Base-by-base conservation (phyloP, 768 basidiomycete genomes). In the Panaeolus papilionaceus region DNA sequence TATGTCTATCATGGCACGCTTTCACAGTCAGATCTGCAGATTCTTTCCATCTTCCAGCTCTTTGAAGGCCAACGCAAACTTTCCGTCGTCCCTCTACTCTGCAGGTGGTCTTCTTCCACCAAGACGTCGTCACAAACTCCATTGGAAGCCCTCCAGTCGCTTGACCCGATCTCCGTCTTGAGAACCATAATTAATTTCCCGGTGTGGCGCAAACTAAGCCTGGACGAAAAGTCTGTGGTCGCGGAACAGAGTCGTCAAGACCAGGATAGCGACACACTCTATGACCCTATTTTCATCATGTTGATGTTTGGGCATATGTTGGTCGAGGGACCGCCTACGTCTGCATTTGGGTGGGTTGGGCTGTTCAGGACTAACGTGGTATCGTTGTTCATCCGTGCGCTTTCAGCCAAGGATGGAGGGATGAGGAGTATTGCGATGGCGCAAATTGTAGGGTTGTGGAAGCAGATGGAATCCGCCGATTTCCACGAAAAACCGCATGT, bases 401-500 rank as follows among this genome's bases (percentile, higher is more conserved):
- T 98, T 61, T 92, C 94, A 0, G 86, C 91, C 4, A 88, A 87
- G 63, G 86, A 92, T 69, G 77, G 71, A 2, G 79, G 80, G 11
- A 78, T 93, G 4, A 89, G 95, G 20, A 82, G 85, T 26, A 71
- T 92, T 0, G 89, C 91, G 3, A 73, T 88, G 42, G 84, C 82
- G 45, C 88, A 92, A 63, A 77, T 97, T 3, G 83, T 87, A 0
- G 86, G 81, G 18, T 73, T 95, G 3, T 87, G 88, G 81, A 83
- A 83, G 38, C 78, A 79, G 42, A 76, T 98, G 23, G 83, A 91
- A 82, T 71, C 74, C 38, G 89, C 88, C 0, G 88, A 91, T 63
- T 84, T 98, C 79, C 89, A 93, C 74, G 96, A 98, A 76, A 84
- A 86, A 67, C 81, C 88, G 0, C 92, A 95, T 70, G 86, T 94